Evolutionary conservation across 164 flowering plant species (phyloP).

Genomic region (Sedum album): DNA sequence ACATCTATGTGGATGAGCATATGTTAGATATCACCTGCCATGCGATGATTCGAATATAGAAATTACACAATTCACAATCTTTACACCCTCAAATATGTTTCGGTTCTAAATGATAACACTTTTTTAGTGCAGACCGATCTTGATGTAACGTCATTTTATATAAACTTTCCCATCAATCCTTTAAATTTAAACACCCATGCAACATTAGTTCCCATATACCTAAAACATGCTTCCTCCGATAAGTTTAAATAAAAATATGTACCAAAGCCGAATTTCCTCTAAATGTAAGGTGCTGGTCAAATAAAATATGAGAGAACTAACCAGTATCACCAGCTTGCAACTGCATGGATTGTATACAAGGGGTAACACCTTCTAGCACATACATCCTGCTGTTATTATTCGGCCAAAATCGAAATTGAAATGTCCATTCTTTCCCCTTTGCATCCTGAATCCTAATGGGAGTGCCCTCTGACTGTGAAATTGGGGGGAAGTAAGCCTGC

Average conservation of each 20-base stretch:
- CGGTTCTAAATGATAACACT: too few species aligned
- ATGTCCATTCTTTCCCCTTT: conserved; percentile 94
- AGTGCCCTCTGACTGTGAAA: conserved; percentile 85
- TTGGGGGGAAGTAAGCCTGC: conserved; percentile 95
- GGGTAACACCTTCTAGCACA: conserved; percentile 97
- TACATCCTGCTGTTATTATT: conserved; percentile 98
- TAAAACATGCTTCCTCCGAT: background rate
- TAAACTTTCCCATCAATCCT: background rate
- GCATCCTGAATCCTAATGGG: conserved; percentile 84
- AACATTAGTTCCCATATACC: background rate
- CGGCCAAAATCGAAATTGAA: conserved; percentile 99
- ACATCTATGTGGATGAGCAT: too few species aligned
- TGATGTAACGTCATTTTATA: background rate
- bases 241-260: background rate
- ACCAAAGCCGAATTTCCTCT: background rate
- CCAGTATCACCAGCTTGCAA: conserved; percentile 97
- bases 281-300: background rate
- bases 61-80: too few species aligned
- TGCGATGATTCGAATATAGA: too few species aligned
- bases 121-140: background rate
- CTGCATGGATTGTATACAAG: conserved; percentile 97
- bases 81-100: too few species aligned
- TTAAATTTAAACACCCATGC: background rate
- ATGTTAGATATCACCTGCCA: too few species aligned
- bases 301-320: background rate